These are phyloP conservation scores for Blastobotrys terrestris DNA, from an alignment of 805 yeast genomes.

Conservation along the genomic window DNA sequence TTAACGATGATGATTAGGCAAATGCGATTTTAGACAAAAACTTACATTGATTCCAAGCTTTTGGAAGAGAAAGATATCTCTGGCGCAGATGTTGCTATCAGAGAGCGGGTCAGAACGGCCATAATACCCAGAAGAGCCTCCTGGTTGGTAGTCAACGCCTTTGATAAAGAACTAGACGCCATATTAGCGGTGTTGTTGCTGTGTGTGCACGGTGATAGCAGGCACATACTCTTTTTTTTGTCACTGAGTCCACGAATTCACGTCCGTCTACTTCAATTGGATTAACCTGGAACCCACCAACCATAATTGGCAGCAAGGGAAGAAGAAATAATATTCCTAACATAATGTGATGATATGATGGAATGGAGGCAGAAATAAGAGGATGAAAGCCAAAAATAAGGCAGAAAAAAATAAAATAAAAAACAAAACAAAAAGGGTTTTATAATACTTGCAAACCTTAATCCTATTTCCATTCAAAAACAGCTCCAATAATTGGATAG, in stretches of 20 bases:
- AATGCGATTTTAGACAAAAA: background rate
- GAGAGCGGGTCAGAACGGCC: slow-evolving; percentile 65
- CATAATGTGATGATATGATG: too few species aligned
- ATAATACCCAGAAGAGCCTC: slow-evolving; percentile 75
- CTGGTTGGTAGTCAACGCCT: slow-evolving; percentile 96
- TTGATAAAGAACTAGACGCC: slow-evolving; percentile 70
- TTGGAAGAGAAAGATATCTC: slow-evolving; percentile 79
- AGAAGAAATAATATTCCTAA: background rate
- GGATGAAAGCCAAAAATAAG: too few species aligned
- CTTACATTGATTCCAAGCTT: slow-evolving; percentile 64
- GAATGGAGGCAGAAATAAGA: background rate
- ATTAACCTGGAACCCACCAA: slow-evolving; percentile 33
- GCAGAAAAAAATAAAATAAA: background rate
- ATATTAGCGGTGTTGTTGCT: too few species aligned
- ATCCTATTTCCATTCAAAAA: background rate
- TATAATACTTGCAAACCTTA: background rate
- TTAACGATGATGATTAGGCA: background rate
- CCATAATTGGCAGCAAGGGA: background rate
- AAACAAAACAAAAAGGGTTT: too few species aligned
- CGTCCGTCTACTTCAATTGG: slow-evolving; percentile 67
- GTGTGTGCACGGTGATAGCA: too few species aligned
- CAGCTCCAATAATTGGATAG: too few species aligned
- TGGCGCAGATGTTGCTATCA: slow-evolving; percentile 61
- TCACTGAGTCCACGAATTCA: slow-evolving; percentile 68
- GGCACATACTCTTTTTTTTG: slow-evolving; percentile 50